Conservation (phyloP, 495 filamentous ascomycete genomes). For the Trichoderma asperelloides region DNA sequence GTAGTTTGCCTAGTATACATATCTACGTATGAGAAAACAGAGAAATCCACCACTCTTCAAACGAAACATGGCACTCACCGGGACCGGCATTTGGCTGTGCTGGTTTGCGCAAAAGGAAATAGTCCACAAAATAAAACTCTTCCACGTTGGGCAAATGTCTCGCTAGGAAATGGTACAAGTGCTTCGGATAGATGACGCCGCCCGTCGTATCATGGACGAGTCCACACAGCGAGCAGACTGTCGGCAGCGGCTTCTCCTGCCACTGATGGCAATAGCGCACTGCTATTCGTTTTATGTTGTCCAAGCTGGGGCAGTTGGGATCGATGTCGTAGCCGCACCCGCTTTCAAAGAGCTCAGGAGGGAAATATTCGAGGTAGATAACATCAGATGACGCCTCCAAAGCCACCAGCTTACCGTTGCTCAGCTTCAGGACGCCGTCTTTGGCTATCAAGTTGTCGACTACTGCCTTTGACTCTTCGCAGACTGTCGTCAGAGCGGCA, state of each 20-base stretch:
- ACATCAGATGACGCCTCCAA: conserved; percentile 18
- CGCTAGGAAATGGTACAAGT: conserved; percentile 24
- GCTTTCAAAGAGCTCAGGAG: conserved; percentile 12
- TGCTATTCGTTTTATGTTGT: conserved; percentile 21
- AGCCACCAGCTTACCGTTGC: conserved; percentile 19
- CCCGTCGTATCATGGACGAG: conserved; percentile 13
- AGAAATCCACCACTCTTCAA: not conserved
- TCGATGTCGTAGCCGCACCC: conserved; percentile 17
- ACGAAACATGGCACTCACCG: not conserved
- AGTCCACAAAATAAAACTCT: conserved; percentile 27
- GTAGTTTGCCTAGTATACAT: not conserved
- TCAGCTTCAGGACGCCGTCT: conserved; percentile 17
- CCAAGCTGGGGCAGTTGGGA: conserved; percentile 16
- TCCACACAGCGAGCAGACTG: conserved; percentile 20
- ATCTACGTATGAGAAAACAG: not conserved
- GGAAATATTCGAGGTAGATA: conserved; percentile 23
- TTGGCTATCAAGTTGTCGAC: conserved; percentile 15
- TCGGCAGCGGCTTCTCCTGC: conserved; percentile 16
- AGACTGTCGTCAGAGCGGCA: conserved; percentile 15
- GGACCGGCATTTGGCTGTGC: not conserved
- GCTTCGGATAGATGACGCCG: conserved; percentile 15
- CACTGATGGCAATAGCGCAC: conserved; percentile 24
- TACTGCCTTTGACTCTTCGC: conserved; percentile 17
- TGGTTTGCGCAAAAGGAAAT: conserved; percentile 18
- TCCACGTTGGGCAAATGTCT: conserved; percentile 23